Conservation (phyloP, 176 grass and related monocot genomes). For the Zea luxurians region DNA sequence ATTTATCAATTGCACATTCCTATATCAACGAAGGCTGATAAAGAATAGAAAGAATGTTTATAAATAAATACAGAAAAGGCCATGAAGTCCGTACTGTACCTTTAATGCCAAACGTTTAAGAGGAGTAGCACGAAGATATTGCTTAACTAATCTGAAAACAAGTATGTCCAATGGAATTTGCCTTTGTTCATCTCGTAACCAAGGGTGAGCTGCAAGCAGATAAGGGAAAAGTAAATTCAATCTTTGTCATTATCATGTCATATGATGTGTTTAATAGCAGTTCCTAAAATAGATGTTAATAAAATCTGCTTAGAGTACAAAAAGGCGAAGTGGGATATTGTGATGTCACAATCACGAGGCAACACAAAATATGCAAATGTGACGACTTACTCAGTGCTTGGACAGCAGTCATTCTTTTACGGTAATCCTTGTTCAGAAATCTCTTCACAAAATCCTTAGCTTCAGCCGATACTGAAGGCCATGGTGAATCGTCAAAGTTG, state of each 20-base stretch:
- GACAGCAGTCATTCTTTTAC: constrained; percentile 98
- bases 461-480: constrained; percentile 79
- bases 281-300: neutral
- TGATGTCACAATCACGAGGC: neutral
- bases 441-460: constrained; percentile 99
- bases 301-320: constrained; percentile 1
- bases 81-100: constrained; percentile 41
- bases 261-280: neutral
- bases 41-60: constrained; percentile 27
- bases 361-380: constrained; percentile 13
- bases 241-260: neutral
- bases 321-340: constrained; percentile 2
- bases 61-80: constrained; percentile 20
- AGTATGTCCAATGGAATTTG: constrained; percentile 83
- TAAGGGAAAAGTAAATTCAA: neutral
- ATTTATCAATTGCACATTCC: constrained; percentile 25
- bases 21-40: constrained; percentile 6
- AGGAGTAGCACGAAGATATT: constrained; percentile 85
- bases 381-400: constrained; percentile 92
- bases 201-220: constrained; percentile 67
- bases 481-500: constrained; percentile 93
- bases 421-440: constrained; percentile 96
- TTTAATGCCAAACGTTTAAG: constrained; percentile 78
- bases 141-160: constrained; percentile 89
- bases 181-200: constrained; percentile 75